Percentiles rank a stretch among this genome's conserved stretches.
Evolutionary conservation across 2,329 filamentous ascomycete genomes (phyloP).

Genomic region (Calonectria naviculata): DNA sequence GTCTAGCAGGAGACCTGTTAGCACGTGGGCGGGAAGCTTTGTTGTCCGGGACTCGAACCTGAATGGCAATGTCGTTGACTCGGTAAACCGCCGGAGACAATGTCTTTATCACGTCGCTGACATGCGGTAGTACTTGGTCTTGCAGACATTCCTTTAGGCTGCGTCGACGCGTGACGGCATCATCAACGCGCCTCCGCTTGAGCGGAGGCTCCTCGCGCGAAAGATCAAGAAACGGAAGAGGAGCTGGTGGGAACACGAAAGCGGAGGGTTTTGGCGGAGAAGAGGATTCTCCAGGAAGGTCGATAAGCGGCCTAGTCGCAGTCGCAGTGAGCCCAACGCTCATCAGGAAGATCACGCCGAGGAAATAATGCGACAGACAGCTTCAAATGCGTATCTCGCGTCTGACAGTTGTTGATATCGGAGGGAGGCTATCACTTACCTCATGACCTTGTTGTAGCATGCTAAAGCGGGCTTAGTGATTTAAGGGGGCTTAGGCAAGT

Average conservation of each 20-base stretch:
- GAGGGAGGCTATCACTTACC: slow-evolving; percentile 29
- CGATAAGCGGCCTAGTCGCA: slow-evolving; percentile 40
- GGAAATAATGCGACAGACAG: slow-evolving; percentile 11
- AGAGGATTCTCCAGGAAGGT: slow-evolving; percentile 40
- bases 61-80: slow-evolving; percentile 41
- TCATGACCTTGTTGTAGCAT: slow-evolving; percentile 30
- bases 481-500: slow-evolving; percentile 7
- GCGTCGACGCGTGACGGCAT: slow-evolving; percentile 26
- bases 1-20: slow-evolving; percentile 21
- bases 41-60: slow-evolving; percentile 37
- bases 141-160: slow-evolving; percentile 40
- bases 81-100: slow-evolving; percentile 38
- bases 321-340: slow-evolving; percentile 41
- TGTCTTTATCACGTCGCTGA: slow-evolving; percentile 38
- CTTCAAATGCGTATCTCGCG: slow-evolving; percentile 1
- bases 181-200: slow-evolving; percentile 45
- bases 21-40: not conserved
- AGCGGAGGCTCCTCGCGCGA: slow-evolving; percentile 39
- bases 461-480: slow-evolving; percentile 16
- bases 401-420: slow-evolving; percentile 3
- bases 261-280: slow-evolving; percentile 4
- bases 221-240: slow-evolving; percentile 19
- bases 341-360: slow-evolving; percentile 31
- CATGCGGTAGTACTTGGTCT: slow-evolving; percentile 46
- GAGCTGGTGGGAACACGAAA: slow-evolving; percentile 9